Conservation (phyloP, 169 alveolate species). For the Cryptosporidium ubiquitum region DNA sequence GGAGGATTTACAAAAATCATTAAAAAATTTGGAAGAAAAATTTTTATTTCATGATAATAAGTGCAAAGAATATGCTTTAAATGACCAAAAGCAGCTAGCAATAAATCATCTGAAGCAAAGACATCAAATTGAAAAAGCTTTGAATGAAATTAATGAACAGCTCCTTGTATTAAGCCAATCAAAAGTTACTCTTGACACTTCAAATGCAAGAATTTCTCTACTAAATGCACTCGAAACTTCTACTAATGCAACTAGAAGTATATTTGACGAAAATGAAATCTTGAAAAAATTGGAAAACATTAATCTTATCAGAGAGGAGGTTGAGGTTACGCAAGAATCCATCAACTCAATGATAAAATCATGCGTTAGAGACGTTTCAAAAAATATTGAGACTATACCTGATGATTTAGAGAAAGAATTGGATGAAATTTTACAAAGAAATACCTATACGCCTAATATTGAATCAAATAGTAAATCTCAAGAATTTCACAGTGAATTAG, state of each 20-base stretch:
- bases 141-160: constrained; percentile 52
- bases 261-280: constrained; percentile 35
- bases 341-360: constrained; percentile 43
- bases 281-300: constrained; percentile 50
- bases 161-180: constrained; percentile 39
- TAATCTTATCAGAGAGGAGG: constrained; percentile 20
- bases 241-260: constrained; percentile 17
- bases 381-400: background rate
- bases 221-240: constrained; percentile 60
- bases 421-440: constrained; percentile 1
- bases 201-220: constrained; percentile 36
- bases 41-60: constrained; percentile 41
- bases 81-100: constrained; percentile 56
- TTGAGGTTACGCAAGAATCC: constrained; percentile 30
- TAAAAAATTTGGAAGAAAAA: constrained; percentile 35
- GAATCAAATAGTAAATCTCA: background rate
- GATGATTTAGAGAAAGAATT: constrained; percentile 44
- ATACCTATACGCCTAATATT: background rate
- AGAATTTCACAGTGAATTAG: background rate
- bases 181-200: constrained; percentile 35
- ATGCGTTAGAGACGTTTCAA: background rate
- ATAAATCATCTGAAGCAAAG: constrained; percentile 57
- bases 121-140: constrained; percentile 57
- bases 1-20: constrained; percentile 29
- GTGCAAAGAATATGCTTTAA: constrained; percentile 57